These are phyloP conservation scores for Solanum corneliomulleri DNA, from an alignment of 257 asterid genomes.

Conservation along the genomic window DNA sequence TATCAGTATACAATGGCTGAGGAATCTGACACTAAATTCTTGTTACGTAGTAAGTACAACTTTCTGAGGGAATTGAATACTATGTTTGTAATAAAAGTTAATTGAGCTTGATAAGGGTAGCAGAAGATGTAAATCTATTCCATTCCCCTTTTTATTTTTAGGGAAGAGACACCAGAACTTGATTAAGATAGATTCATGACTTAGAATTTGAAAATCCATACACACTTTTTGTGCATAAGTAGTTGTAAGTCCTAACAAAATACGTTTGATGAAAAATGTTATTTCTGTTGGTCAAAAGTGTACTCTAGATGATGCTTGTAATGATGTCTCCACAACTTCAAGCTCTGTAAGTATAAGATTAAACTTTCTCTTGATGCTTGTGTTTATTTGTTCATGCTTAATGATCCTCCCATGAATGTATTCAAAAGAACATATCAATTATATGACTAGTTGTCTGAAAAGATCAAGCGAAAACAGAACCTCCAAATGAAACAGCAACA, in stretches of 20 bases:
- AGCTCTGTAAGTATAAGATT: background rate
- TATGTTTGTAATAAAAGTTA: background rate
- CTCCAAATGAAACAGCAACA: slow-evolving; percentile 73
- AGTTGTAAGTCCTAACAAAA: background rate
- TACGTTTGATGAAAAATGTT: background rate
- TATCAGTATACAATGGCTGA: slow-evolving; percentile 1
- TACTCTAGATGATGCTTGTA: background rate
- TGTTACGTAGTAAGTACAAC: background rate
- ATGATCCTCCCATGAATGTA: background rate
- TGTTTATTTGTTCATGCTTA: background rate
- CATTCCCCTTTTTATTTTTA: background rate
- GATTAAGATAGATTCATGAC: background rate
- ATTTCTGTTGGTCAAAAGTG: background rate
- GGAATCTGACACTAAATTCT: background rate
- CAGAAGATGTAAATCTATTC: background rate
- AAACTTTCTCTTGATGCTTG: background rate
- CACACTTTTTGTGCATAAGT: background rate
- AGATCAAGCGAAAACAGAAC: slow-evolving; percentile 16
- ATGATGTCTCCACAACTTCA: background rate
- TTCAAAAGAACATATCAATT: background rate
- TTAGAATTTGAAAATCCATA: background rate
- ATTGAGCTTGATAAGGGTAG: background rate
- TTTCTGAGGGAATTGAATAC: background rate
- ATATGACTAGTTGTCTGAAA: background rate
- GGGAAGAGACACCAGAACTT: background rate